phyloP scores from a whole-genome alignment of 306 rosid genomes.

The Luffa aegyptiaca region DNA sequence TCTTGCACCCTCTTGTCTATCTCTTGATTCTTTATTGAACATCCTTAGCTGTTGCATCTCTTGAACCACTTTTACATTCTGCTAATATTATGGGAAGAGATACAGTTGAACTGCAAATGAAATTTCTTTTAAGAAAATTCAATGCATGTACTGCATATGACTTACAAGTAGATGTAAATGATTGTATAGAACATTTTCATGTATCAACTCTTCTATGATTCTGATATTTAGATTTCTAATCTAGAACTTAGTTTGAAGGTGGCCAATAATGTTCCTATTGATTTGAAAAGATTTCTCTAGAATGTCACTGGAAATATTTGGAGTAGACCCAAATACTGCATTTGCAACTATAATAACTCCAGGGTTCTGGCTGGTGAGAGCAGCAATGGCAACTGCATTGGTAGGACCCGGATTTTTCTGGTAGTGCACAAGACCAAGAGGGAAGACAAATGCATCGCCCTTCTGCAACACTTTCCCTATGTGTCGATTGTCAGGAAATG shows the following conservation, averaged over 20 bases:
- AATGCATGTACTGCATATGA: background rate
- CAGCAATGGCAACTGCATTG: slow-evolving; percentile 27
- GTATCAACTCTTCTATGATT: background rate
- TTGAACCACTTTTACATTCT: background rate
- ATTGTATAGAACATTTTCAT: background rate
- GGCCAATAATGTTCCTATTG: slow-evolving; percentile 14
- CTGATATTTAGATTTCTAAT: background rate
- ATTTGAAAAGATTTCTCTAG: slow-evolving; percentile 23
- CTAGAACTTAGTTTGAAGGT: slow-evolving; percentile 21
- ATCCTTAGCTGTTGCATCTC: background rate
- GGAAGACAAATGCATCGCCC: slow-evolving; percentile 37
- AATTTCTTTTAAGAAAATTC: background rate
- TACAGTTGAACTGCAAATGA: background rate
- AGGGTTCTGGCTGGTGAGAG: slow-evolving; percentile 36
- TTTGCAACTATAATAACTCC: slow-evolving; percentile 22
- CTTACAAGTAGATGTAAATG: background rate
- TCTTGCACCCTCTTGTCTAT: background rate
- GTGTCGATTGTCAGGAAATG: slow-evolving; percentile 23
- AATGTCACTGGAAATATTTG: slow-evolving; percentile 20
- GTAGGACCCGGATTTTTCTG: slow-evolving; percentile 28
- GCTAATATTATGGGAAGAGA: background rate
- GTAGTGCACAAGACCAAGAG: slow-evolving; percentile 30
- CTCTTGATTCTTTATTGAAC: background rate
- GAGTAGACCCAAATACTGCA: slow-evolving; percentile 27
- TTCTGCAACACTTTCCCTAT: slow-evolving; percentile 26